These are phyloP conservation scores for Globisporangium okanoganense DNA, from an alignment of 352 stramenopile species.

Conservation along the genomic window DNA sequence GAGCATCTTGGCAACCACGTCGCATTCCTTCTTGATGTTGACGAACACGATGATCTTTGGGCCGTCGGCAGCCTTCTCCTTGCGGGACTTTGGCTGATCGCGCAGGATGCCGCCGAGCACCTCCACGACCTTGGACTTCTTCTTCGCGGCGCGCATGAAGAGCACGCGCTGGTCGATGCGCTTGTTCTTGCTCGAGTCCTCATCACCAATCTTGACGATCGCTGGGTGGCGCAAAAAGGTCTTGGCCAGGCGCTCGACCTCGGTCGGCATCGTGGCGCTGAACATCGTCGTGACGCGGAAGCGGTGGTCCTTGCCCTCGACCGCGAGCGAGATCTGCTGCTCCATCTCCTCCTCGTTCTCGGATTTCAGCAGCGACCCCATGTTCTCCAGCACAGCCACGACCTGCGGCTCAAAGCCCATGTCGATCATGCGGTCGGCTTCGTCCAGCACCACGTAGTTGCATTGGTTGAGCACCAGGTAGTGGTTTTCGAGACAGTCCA, in stretches of 20 bases:
- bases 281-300: slow-evolving; percentile 96
- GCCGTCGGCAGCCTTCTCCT: slow-evolving; percentile 67
- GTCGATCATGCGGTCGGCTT: slow-evolving; percentile 98
- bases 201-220: slow-evolving; percentile 97
- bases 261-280: slow-evolving; percentile 97
- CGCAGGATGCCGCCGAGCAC: slow-evolving; percentile 85
- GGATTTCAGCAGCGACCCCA: slow-evolving; percentile 95
- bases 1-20: slow-evolving; percentile 93
- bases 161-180: slow-evolving; percentile 96
- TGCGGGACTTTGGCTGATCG: slow-evolving; percentile 55
- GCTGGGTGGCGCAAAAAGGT: slow-evolving; percentile 96
- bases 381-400: slow-evolving; percentile 95
- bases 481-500: slow-evolving; percentile 96
- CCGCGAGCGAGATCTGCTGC: slow-evolving; percentile 82
- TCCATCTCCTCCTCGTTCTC: slow-evolving; percentile 97
- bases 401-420: slow-evolving; percentile 98
- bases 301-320: slow-evolving; percentile 55
- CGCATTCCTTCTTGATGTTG: slow-evolving; percentile 98
- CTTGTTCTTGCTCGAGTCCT: slow-evolving; percentile 97
- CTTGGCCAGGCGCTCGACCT: slow-evolving; percentile 97
- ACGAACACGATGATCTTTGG: slow-evolving; percentile 99
- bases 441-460: slow-evolving; percentile 99
- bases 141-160: slow-evolving; percentile 92
- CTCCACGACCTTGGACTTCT: slow-evolving; percentile 85
- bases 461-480: slow-evolving; percentile 99